A percentile compares a stretch with the other conserved stretches of the same genome.
Conservation (phyloP, 345 rosid genomes). For the Eucalyptus caleyi region DNA sequence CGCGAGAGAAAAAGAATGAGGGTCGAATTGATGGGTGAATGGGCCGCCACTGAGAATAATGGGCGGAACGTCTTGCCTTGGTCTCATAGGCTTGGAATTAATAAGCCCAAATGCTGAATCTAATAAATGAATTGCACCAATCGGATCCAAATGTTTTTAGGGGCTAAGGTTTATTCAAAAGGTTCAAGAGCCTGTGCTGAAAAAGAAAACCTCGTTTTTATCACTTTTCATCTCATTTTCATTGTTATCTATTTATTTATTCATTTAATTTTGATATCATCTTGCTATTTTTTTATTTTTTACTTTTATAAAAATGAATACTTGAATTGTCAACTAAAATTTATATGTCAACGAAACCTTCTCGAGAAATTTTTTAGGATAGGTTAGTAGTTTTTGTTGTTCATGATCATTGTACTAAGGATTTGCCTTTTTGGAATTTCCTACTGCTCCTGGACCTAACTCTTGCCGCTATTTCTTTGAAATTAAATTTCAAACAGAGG, state of each 20-base stretch:
- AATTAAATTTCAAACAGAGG: not conserved
- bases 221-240: not conserved
- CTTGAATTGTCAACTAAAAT: no score
- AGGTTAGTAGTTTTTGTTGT: not conserved
- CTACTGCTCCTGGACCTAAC: accelerated
- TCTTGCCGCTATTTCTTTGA: accelerated
- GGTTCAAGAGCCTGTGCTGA: not conserved
- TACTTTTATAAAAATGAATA: not conserved
- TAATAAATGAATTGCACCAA: no score
- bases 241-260: no score
- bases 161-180: not conserved
- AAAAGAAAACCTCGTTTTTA: not conserved
- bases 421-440: not conserved
- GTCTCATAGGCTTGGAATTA: no score
- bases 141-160: no score
- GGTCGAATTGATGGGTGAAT: no score
- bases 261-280: no score
- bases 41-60: no score
- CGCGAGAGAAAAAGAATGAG: no score
- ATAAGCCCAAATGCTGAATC: no score
- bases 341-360: not conserved
- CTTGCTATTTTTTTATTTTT: not conserved
- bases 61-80: no score
- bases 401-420: not conserved
- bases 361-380: not conserved